These are phyloP conservation scores for Colletotrichum paranaense DNA, from an alignment of 2,329 filamentous ascomycete species.

Conservation along the genomic window DNA sequence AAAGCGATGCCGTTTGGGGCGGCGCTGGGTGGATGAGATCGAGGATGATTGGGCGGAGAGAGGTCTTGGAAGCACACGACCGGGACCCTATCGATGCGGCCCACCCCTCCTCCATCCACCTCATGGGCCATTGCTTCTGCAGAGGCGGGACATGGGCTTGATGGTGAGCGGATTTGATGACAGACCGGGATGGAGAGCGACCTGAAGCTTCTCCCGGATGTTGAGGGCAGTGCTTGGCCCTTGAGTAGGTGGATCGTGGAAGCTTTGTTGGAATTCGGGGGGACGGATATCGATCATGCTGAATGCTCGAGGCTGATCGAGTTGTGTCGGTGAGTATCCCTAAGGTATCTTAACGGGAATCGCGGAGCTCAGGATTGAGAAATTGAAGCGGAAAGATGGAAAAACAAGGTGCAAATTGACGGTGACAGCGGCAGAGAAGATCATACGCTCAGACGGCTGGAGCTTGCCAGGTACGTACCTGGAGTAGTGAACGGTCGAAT, in stretches of 20 bases:
- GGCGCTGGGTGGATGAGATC: neutral
- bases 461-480: neutral
- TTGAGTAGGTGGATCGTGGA: neutral
- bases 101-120: no score
- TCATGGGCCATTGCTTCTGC: neutral
- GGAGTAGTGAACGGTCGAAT: neutral
- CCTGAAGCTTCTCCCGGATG: neutral
- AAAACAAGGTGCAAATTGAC: neutral
- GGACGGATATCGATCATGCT: neutral
- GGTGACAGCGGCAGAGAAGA: neutral
- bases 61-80: constrained; percentile 8
- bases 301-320: neutral
- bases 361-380: neutral
- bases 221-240: neutral
- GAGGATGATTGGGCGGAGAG: constrained; percentile 4
- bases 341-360: no score
- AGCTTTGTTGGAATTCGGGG: neutral
- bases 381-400: neutral
- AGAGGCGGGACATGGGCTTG: neutral
- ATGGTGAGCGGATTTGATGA: constrained; percentile 9
- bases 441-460: neutral
- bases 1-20: constrained; percentile 12
- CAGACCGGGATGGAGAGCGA: neutral
- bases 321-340: neutral
- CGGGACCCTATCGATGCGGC: neutral